These are phyloP conservation scores for Amoebophrya sp. DNA, from an alignment of 169 alveolate species.

Conservation along the genomic window DNA sequence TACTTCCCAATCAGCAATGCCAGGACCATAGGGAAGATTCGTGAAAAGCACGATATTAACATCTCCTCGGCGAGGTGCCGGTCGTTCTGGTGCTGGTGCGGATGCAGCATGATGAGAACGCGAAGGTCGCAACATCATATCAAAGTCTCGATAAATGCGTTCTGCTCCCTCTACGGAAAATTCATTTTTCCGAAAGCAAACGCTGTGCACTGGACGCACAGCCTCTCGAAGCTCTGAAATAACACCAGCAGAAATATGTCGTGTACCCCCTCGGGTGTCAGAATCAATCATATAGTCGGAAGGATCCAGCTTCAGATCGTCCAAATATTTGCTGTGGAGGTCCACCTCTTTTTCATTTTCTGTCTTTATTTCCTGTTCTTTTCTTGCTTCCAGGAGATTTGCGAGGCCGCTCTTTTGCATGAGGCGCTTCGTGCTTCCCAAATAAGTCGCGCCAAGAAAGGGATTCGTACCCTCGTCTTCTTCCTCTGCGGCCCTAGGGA, in stretches of 20 bases:
- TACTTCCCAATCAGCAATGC: not conserved
- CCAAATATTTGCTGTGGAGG: not conserved
- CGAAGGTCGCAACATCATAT: not conserved
- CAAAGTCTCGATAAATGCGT: not conserved
- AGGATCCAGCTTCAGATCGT: not conserved
- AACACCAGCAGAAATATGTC: not conserved
- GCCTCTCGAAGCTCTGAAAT: not conserved
- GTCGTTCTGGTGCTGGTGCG: not conserved
- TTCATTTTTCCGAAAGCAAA: not conserved
- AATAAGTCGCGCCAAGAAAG: not conserved
- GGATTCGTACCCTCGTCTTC: not conserved
- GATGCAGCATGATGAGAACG: not conserved
- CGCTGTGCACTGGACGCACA: not conserved
- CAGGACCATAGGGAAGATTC: not conserved
- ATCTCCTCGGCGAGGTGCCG: not conserved
- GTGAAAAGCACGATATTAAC: not conserved
- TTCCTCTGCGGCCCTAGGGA: not conserved
- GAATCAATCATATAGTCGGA: not conserved
- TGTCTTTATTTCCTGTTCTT: not conserved
- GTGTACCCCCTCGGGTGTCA: not conserved
- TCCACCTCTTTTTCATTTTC: not conserved
- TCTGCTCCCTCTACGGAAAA: not conserved
- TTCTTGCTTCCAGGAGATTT: not conserved
- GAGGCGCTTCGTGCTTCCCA: not conserved
- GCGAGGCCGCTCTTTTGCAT: not conserved